phyloP scores from a whole-genome alignment of 768 basidiomycete genomes.

The Rhizopogon rudus region DNA sequence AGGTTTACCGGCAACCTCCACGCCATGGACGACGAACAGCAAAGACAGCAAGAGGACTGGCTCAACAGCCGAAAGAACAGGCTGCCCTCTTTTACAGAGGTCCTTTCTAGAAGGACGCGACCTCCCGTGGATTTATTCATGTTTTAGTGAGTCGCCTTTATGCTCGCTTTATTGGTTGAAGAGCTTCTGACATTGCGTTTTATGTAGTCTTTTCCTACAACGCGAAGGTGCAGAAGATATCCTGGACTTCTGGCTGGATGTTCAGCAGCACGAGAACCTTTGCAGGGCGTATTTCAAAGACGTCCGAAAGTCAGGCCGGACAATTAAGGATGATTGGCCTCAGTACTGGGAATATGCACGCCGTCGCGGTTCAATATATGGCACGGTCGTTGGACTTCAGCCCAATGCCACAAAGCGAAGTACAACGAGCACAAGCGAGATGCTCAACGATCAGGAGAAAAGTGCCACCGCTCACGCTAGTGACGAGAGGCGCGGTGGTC shows the following conservation, averaged over 20 bases:
- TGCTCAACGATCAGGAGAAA: conserved; percentile 68
- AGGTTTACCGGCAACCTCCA: conserved; percentile 1
- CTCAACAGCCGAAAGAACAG: conserved; percentile 64
- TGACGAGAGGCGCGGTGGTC: conserved; percentile 44
- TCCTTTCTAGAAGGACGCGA: conserved; percentile 82
- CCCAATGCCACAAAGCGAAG: conserved; percentile 66
- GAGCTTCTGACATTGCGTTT: neutral
- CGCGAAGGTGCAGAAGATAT: conserved; percentile 95
- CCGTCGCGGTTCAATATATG: conserved; percentile 88
- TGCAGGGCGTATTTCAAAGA: conserved; percentile 99
- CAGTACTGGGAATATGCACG: conserved; percentile 96
- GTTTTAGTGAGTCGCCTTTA: conserved; percentile 77
- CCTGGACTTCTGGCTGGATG: conserved; percentile 98
- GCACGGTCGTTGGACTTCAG: conserved; percentile 77
- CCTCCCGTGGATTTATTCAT: conserved; percentile 98
- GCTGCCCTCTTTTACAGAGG: conserved; percentile 86
- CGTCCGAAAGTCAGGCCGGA: conserved; percentile 88
- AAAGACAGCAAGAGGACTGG: conserved; percentile 65
- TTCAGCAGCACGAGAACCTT: conserved; percentile 98
- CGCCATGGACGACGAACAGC: conserved; percentile 52
- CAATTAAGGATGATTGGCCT: conserved; percentile 97
- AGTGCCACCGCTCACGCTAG: conserved; percentile 45
- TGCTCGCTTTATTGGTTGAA: neutral
- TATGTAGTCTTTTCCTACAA: conserved; percentile 82
- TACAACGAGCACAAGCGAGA: conserved; percentile 74